Evolutionary conservation across 1,284 basidiomycete species (phyloP).

Genomic region (Trametes versicolor): DNA sequence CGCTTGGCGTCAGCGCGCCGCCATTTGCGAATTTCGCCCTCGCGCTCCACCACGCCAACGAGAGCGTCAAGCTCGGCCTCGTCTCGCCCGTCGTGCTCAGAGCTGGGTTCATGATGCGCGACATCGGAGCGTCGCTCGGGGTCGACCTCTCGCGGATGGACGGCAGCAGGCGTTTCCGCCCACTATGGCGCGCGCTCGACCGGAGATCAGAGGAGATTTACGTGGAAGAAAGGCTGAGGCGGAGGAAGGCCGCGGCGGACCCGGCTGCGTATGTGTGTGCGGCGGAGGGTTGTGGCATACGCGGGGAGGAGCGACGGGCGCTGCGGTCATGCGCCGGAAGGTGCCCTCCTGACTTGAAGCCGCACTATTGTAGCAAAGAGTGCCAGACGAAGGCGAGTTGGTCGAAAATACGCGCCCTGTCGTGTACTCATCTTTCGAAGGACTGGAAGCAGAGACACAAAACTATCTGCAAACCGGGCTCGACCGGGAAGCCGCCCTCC

Average conservation of each 20-base stretch:
- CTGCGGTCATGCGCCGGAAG: constrained; percentile 13
- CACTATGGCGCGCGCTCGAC: constrained; percentile 8
- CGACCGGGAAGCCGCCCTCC: neutral
- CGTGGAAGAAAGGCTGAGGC: constrained; percentile 2
- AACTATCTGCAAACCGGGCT: constrained; percentile 4
- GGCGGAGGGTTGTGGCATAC: neutral
- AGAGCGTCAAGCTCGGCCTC: constrained; percentile 13
- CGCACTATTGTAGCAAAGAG: constrained; percentile 15
- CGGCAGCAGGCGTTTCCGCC: constrained; percentile 1
- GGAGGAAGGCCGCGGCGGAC: neutral
- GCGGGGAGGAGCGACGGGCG: neutral
- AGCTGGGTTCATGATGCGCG: constrained; percentile 4
- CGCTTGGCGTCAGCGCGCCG: neutral
- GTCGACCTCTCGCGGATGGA: neutral
- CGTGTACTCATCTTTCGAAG: neutral
- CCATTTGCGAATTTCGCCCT: neutral
- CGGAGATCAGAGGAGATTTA: constrained; percentile 1
- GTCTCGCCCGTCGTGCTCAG: constrained; percentile 3
- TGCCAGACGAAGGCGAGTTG: constrained; percentile 23
- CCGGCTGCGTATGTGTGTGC: neutral
- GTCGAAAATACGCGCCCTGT: neutral
- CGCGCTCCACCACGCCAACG: constrained; percentile 11
- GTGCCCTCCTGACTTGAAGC: constrained; percentile 18
- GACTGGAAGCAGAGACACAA: constrained; percentile 7
- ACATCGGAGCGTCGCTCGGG: neutral